Conservation (phyloP, 2,329 filamentous ascomycete genomes). For the Endoconidiophora polonica region DNA sequence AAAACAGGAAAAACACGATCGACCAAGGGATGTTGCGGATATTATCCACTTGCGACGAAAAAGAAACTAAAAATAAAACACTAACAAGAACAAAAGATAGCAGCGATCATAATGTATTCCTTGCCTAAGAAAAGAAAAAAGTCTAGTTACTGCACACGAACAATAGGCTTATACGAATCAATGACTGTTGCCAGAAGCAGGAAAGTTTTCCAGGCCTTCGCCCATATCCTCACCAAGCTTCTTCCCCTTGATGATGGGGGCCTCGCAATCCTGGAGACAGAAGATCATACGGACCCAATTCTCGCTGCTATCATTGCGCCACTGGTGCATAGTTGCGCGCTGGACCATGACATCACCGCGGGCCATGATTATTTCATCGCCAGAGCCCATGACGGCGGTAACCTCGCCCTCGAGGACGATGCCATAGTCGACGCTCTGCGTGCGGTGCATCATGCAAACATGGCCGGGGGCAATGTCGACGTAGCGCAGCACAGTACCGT, state of each 20-base stretch:
- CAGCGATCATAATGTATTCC: too few species aligned
- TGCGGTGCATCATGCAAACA: conserved; percentile 31
- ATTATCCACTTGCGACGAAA: conserved; percentile 22
- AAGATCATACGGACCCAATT: conserved; percentile 31
- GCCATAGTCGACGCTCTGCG: conserved; percentile 36
- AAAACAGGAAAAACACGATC: conserved; percentile 25
- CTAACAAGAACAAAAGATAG: too few species aligned
- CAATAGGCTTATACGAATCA: too few species aligned
- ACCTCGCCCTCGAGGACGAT: conserved; percentile 37
- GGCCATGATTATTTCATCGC: conserved; percentile 28
- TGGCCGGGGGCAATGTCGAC: conserved; percentile 31
- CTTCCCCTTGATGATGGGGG: conserved; percentile 2
- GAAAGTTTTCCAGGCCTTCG: conserved; percentile 5
- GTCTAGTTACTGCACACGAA: too few species aligned
- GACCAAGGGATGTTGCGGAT: conserved; percentile 40
- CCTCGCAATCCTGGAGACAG: conserved; percentile 24
- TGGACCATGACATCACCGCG: conserved; percentile 39
- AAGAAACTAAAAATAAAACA: not conserved
- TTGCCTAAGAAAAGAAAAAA: too few species aligned
- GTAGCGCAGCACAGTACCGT: conserved; percentile 28
- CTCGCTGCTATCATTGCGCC: conserved; percentile 30
- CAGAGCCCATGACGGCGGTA: conserved; percentile 35
- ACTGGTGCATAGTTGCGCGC: conserved; percentile 37
- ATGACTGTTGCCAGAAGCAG: conserved; percentile 1
- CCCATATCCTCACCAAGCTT: conserved; percentile 10